These are phyloP conservation scores for Iberis amara DNA, from an alignment of 441 rosid species.

Conservation along the genomic window DNA sequence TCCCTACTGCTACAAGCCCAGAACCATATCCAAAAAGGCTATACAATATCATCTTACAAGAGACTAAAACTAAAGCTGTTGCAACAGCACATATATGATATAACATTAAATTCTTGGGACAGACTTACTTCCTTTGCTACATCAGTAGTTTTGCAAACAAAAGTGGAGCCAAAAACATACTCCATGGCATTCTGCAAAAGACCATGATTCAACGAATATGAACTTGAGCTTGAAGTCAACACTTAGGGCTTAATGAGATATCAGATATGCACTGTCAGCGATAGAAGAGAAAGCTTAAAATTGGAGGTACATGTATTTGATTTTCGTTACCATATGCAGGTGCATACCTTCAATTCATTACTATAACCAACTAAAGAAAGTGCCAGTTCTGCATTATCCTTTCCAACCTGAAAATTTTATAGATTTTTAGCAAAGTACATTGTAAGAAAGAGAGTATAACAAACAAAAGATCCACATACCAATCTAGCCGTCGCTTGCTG, in stretches of 20 bases:
- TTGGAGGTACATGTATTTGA: constrained; percentile 11
- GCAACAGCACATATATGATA: too few species aligned
- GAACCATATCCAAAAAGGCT: too few species aligned
- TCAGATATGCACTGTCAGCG: not conserved
- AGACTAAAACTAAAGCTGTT: too few species aligned
- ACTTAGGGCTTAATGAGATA: constrained; percentile 2
- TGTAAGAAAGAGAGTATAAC: not conserved
- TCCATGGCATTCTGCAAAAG: constrained; percentile 80
- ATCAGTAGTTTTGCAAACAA: constrained; percentile 78
- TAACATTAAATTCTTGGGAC: too few species aligned
- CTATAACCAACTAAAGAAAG: constrained; percentile 85
- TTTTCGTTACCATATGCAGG: constrained; percentile 4
- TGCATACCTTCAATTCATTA: constrained; percentile 61
- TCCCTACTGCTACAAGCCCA: too few species aligned
- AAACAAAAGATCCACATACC: constrained; percentile 45
- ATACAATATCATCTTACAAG: too few species aligned
- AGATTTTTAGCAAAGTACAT: constrained; percentile 10
- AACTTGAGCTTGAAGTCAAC: constrained; percentile 10
- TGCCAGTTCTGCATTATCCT: constrained; percentile 86
- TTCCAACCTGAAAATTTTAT: constrained; percentile 61
- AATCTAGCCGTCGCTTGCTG: constrained; percentile 69
- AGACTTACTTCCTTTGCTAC: constrained; percentile 85
- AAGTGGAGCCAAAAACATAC: constrained; percentile 90
- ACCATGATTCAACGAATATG: constrained; percentile 8
- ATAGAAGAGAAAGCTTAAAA: constrained; percentile 11